Conservation (phyloP, 1,139 yeast genomes). For the Ogataea hybrid region DNA sequence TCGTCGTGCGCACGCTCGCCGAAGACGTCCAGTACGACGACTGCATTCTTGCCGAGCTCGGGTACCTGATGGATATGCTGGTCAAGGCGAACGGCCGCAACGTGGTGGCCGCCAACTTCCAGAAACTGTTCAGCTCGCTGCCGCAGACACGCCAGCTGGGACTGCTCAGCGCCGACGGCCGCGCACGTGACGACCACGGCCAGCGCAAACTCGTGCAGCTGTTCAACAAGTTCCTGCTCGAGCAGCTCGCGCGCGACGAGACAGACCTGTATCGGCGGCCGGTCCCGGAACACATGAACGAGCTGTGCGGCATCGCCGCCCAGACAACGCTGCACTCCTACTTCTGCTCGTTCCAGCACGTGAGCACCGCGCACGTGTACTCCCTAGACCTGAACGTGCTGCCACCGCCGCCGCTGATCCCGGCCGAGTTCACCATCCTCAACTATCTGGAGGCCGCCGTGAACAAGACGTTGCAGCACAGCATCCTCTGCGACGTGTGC, state of each 20-base stretch:
- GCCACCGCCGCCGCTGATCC: conserved; percentile 25
- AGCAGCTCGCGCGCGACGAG: conserved; percentile 50
- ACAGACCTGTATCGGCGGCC: conserved; percentile 29
- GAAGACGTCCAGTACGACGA: conserved; percentile 57
- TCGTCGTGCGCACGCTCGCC: conserved; percentile 53
- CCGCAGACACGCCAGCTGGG: conserved; percentile 48
- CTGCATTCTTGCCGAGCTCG: conserved; percentile 73
- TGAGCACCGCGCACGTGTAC: conserved; percentile 25
- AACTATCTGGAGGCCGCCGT: conserved; percentile 60
- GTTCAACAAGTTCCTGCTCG: conserved; percentile 60
- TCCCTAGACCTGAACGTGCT: conserved; percentile 30
- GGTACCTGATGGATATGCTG: conserved; percentile 90
- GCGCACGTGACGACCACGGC: conserved; percentile 28
- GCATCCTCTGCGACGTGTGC: conserved; percentile 52
- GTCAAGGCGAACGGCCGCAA: conserved; percentile 73
- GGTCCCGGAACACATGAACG: conserved; percentile 31
- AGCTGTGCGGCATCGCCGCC: conserved; percentile 41
- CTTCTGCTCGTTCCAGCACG: conserved; percentile 28
- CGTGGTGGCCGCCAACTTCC: conserved; percentile 72
- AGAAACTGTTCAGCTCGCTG: conserved; percentile 45
- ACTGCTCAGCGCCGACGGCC: conserved; percentile 48
- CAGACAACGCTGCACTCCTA: conserved; percentile 37
- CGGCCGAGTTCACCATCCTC: conserved; percentile 36
- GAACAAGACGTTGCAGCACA: conserved; percentile 46
- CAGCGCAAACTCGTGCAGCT: conserved; percentile 44